Evolutionary conservation across 2,329 filamentous ascomycete species (phyloP).

Genomic region (Pseudocercospora fuligena): DNA sequence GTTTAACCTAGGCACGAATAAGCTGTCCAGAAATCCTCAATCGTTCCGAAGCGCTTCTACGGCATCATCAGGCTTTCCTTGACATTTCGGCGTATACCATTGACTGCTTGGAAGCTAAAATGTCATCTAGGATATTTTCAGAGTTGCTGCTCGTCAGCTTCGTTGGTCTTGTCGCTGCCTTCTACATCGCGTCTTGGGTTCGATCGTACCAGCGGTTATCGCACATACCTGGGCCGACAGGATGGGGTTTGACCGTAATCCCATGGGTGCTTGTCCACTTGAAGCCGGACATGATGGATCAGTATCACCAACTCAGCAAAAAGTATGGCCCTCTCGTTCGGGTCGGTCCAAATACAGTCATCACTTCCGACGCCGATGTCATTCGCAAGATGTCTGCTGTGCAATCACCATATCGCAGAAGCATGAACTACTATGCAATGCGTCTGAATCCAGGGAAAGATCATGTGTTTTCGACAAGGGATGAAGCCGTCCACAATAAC

Average conservation of each 20-base stretch:
- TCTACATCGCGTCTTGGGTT: constrained; percentile 1
- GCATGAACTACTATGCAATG: constrained; percentile 13
- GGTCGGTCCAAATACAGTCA: constrained; percentile 14
- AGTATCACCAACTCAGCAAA: constrained; percentile 12
- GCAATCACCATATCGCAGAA: constrained; percentile 5
- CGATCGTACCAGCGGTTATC: constrained; percentile 9
- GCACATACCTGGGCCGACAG: constrained; percentile 17
- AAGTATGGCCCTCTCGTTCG: constrained; percentile 16
- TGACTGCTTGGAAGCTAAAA: not conserved
- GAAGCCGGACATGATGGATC: constrained; percentile 3
- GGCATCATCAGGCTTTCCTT: not conserved
- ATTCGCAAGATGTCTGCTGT: constrained; percentile 17
- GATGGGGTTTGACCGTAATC: constrained; percentile 8
- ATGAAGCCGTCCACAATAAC: constrained; percentile 13
- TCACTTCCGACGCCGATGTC: constrained; percentile 10
- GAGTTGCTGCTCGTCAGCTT: not conserved
- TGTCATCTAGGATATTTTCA: not conserved
- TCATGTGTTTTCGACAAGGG: constrained; percentile 15
- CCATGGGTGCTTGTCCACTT: constrained; percentile 10
- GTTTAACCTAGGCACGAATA: not conserved
- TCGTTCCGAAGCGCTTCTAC: not conserved
- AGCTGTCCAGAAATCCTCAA: not conserved
- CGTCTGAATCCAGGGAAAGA: constrained; percentile 16
- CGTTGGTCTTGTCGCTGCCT: not conserved
- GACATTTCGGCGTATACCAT: not conserved